These are phyloP conservation scores for Spiromyces aspiralis DNA, from an alignment of 371 early-diverging fungal genomes.

Conservation along the genomic window DNA sequence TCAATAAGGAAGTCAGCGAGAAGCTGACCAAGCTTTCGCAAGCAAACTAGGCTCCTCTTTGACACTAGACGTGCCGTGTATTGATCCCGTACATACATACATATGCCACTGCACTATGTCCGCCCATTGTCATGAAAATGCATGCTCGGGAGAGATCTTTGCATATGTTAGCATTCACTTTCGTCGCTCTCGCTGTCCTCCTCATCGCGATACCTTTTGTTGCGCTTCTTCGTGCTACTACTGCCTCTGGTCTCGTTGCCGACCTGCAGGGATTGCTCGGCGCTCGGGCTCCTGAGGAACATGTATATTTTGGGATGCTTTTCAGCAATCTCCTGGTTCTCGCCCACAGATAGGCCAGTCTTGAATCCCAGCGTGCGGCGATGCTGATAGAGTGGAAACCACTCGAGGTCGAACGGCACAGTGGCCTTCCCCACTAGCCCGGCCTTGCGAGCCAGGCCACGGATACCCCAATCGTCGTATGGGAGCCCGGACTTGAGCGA, in stretches of 20 bases:
- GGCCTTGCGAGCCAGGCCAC: constrained; percentile 44
- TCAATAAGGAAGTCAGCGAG: constrained; percentile 53
- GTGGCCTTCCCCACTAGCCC: constrained; percentile 39
- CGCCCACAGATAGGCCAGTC: constrained; percentile 52
- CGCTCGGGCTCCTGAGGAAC: too few relatives aligned
- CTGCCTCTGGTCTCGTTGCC: too few relatives aligned
- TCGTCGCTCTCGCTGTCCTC: too few relatives aligned
- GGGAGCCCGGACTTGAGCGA: constrained; percentile 74
- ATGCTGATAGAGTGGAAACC: constrained; percentile 82
- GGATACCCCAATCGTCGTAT: constrained; percentile 76
- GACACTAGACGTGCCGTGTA: too few relatives aligned
- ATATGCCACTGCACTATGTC: too few relatives aligned
- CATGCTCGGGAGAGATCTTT: too few relatives aligned
- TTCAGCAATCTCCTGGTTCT: constrained; percentile 61
- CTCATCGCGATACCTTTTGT: too few relatives aligned
- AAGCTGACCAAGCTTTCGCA: constrained; percentile 36
- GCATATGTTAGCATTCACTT: too few relatives aligned
- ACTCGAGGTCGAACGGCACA: constrained; percentile 42
- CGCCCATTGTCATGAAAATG: too few relatives aligned
- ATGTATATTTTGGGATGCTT: constrained; percentile 50
- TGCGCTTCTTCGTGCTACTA: too few relatives aligned
- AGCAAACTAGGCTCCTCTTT: too few relatives aligned
- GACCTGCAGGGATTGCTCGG: constrained; percentile 13
- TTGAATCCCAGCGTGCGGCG: constrained; percentile 85
- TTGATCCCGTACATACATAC: too few relatives aligned